Evolutionary conservation across 352 stramenopile genomes (phyloP).

Genomic region (Globisporangium irregulare): DNA sequence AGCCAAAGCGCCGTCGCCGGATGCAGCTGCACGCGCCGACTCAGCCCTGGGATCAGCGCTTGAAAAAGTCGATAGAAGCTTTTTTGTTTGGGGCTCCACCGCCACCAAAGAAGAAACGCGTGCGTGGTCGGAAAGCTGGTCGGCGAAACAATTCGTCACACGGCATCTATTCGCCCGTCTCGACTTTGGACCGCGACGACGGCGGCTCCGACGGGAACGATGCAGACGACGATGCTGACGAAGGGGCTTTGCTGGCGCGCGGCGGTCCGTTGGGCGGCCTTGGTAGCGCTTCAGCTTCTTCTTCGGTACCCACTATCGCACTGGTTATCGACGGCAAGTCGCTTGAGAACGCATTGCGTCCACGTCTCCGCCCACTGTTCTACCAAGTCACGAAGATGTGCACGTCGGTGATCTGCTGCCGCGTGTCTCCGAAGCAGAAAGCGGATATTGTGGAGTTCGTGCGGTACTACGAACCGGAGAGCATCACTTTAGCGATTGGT

Average conservation of each 20-base stretch:
- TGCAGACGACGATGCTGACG: slow-evolving; percentile 4
- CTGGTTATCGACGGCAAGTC: slow-evolving; percentile 94
- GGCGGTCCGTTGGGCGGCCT: slow-evolving; percentile 4
- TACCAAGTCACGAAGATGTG: slow-evolving; percentile 72
- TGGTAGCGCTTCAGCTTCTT: not conserved
- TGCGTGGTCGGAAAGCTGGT: slow-evolving; percentile 1
- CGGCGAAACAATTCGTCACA: not conserved
- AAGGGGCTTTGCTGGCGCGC: slow-evolving; percentile 3
- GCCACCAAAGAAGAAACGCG: slow-evolving; percentile 13
- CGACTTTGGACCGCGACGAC: slow-evolving; percentile 11
- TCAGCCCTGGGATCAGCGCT: slow-evolving; percentile 7
- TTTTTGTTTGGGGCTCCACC: slow-evolving; percentile 10
- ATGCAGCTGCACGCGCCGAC: not conserved
- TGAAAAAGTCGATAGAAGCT: slow-evolving; percentile 5
- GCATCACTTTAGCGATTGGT: slow-evolving; percentile 90
- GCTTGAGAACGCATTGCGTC: slow-evolving; percentile 67
- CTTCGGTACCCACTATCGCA: slow-evolving; percentile 31
- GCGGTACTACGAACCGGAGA: slow-evolving; percentile 59
- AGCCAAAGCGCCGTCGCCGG: slow-evolving; percentile 6
- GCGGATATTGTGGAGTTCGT: slow-evolving; percentile 79
- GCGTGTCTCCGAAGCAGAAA: slow-evolving; percentile 89
- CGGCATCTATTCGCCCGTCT: slow-evolving; percentile 17
- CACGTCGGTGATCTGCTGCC: slow-evolving; percentile 84
- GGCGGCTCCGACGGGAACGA: slow-evolving; percentile 4
- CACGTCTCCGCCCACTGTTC: slow-evolving; percentile 49